phyloP scores from a whole-genome alignment of 2,329 filamentous ascomycete species.

The Neonectria ditissima region DNA sequence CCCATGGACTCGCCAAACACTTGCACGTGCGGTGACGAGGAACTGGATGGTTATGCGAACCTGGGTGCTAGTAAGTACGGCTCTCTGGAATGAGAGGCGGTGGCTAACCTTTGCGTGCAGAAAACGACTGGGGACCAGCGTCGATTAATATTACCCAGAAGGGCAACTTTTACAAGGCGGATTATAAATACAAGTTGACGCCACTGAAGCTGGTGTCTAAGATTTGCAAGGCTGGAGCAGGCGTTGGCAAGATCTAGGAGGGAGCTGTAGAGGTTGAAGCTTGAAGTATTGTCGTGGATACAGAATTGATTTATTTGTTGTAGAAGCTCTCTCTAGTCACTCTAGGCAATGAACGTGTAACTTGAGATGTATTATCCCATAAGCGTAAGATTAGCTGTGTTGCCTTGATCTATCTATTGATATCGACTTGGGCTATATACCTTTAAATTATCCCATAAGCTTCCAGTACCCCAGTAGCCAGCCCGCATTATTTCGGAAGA shows the following conservation, averaged over 20 bases:
- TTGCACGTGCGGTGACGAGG: slow-evolving; percentile 63
- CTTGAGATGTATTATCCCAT: no score
- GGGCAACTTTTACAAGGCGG: slow-evolving; percentile 61
- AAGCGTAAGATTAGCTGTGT: no score
- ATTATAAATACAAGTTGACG: slow-evolving; percentile 62
- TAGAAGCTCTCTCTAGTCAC: background rate
- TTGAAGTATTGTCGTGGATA: background rate
- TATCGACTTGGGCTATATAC: no score
- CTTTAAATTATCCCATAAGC: no score
- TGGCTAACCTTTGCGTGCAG: slow-evolving; percentile 34
- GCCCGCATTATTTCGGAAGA: background rate
- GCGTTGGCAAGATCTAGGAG: slow-evolving; percentile 56
- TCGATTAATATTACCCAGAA: slow-evolving; percentile 64
- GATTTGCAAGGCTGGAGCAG: slow-evolving; percentile 57
- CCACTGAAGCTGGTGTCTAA: slow-evolving; percentile 56
- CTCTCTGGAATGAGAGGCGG: slow-evolving; percentile 36
- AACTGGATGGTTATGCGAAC: slow-evolving; percentile 66
- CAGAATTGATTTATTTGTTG: no score
- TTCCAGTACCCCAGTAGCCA: background rate
- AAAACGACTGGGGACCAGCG: slow-evolving; percentile 61
- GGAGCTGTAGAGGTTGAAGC: background rate
- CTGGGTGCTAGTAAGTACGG: slow-evolving; percentile 60
- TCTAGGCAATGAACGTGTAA: no score
- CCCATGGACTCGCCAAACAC: slow-evolving; percentile 67
- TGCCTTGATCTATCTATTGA: no score